Evolutionary conservation across 495 filamentous ascomycete genomes (phyloP), one percentile per base, ranked within the genome.

Genomic region (Neohortaea acidophila): DNA sequence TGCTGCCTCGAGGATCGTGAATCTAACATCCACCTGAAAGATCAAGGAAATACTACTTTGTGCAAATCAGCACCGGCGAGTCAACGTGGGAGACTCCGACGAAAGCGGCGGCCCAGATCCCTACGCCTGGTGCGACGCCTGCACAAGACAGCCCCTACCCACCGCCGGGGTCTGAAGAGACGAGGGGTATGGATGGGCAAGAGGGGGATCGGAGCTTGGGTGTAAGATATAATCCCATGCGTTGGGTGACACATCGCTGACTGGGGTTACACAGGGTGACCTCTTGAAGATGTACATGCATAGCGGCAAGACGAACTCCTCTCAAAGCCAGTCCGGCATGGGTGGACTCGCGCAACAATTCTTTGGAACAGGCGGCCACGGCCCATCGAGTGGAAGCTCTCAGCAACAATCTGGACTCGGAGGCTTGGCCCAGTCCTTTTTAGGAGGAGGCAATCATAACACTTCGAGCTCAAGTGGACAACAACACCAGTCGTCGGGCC

Each of bases 61-160:
- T 63, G 17, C 54, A 59, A 43, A 58, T 61, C 32, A 53, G 47
- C 47, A 63, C 58, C 27, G 57, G 59, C 25, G 48, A 51, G n/a
- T 58, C 56, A 5, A 57, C 56, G 19, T 63, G 59, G 59, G 51
- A 60, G 5, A 38, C 44, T n/a, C 59, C 59, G 11, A 58, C 58
- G 10, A 46, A 21, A n/a, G 51, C 51, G 2, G 53, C 59, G 3
- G 55, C 59, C 13, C 45, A 44, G 20, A 41, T 39, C 4, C 51
- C 48, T 29, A 53, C 55, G 9, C 48, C 52, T 21, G 39, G 38
- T 10, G 36, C 39, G 35, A 63, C 59, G 12, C 58, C 58, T 21
- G 49, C 49, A 14, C 47, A 54, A 10, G 43, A 43, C 9, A 48
- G 49, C 30, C 59, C 55, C 2, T 60, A 60, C 36, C 41, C 21